phyloP scores from a whole-genome alignment of 306 rosid species.

The Castanospermum australe region DNA sequence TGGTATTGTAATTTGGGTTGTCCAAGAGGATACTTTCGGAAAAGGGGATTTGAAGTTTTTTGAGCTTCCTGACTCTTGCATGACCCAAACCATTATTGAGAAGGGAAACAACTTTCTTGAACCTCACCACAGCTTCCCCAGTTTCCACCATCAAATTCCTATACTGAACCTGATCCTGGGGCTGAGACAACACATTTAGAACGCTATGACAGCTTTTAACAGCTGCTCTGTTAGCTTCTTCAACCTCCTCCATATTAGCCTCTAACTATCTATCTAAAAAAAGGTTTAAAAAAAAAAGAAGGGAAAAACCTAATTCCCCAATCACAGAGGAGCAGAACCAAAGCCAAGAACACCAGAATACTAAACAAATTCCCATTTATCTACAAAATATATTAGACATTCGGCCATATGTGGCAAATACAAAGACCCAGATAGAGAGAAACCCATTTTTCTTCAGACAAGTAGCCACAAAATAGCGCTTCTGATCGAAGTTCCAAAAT shows the following conservation, averaged over 20 bases:
- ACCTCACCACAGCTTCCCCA: slow-evolving; percentile 78
- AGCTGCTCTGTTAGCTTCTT: slow-evolving; percentile 81
- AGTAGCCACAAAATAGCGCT: background rate
- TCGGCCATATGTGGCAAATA: slow-evolving; percentile 23
- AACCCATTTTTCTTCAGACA: slow-evolving; percentile 32
- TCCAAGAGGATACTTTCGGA: slow-evolving; percentile 68
- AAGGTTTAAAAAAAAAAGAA: background rate
- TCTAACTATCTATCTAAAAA: slow-evolving; percentile 27
- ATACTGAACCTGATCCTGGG: slow-evolving; percentile 63
- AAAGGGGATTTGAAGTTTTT: slow-evolving; percentile 53
- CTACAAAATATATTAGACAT: slow-evolving; percentile 17
- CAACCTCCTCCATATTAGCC: slow-evolving; percentile 70
- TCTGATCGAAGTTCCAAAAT: slow-evolving; percentile 7
- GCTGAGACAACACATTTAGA: slow-evolving; percentile 59
- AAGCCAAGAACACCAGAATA: slow-evolving; percentile 11
- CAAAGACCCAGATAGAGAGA: slow-evolving; percentile 26
- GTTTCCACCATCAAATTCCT: slow-evolving; percentile 69
- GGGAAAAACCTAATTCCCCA: slow-evolving; percentile 10
- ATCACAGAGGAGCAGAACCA: slow-evolving; percentile 10
- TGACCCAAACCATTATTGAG: slow-evolving; percentile 73
- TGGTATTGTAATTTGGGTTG: slow-evolving; percentile 52
- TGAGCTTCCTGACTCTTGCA: slow-evolving; percentile 78
- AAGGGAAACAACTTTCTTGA: slow-evolving; percentile 89
- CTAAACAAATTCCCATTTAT: background rate
- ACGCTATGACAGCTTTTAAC: slow-evolving; percentile 84